Percentiles rank a stretch among this genome's conserved stretches.
These are phyloP conservation scores for Priceomyces melissophilus DNA, from an alignment of 805 yeast genomes.

Conservation along the genomic window DNA sequence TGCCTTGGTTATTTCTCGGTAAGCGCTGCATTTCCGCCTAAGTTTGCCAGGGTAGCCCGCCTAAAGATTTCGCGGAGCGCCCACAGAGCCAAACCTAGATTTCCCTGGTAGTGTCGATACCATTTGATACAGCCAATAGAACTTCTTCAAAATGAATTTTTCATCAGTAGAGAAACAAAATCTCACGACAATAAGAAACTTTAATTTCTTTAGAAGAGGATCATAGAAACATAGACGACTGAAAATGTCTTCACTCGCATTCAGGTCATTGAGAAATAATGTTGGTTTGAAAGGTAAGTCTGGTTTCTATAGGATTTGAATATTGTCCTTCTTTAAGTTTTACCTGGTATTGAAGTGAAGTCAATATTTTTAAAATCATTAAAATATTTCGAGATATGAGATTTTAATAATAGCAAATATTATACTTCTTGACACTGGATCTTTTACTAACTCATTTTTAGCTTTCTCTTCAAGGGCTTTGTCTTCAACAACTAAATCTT, in stretches of 20 bases:
- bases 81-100: too few species aligned
- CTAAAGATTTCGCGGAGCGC: too few species aligned
- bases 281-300: slow-evolving; percentile 40
- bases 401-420: too few species aligned
- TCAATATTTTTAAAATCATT: too few species aligned
- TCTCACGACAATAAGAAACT: slow-evolving; percentile 1
- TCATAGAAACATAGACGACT: slow-evolving; percentile 2
- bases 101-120: too few species aligned
- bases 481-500: slow-evolving; percentile 50
- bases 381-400: too few species aligned
- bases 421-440: not conserved
- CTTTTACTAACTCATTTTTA: slow-evolving; percentile 17
- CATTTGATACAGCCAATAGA: slow-evolving; percentile 9
- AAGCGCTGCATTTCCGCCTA: too few species aligned
- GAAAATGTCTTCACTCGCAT: slow-evolving; percentile 39
- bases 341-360: too few species aligned
- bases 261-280: slow-evolving; percentile 44
- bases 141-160: slow-evolving; percentile 8
- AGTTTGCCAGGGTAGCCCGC: too few species aligned
- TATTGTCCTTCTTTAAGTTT: too few species aligned
- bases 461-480: slow-evolving; percentile 44
- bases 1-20: too few species aligned
- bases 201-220: not conserved
- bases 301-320: not conserved
- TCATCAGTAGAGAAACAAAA: slow-evolving; percentile 1